Conservation (phyloP, 2,329 filamentous ascomycete genomes). For the Magnaporthiopsis rhizophila region DNA sequence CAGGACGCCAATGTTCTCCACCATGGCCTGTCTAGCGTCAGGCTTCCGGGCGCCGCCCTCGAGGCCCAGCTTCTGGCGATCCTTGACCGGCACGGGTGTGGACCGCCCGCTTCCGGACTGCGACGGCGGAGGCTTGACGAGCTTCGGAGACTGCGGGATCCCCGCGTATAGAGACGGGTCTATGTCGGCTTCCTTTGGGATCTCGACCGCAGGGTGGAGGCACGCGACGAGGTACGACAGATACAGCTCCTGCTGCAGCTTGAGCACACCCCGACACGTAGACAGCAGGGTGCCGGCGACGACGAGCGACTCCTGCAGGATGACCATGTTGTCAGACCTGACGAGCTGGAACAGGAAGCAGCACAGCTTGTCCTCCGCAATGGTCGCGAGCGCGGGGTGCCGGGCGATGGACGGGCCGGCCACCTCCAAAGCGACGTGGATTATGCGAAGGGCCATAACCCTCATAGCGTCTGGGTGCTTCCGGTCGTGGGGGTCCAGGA, state of each 20-base stretch:
- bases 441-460: constrained; percentile 94
- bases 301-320: constrained; percentile 84
- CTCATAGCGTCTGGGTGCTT: constrained; percentile 92
- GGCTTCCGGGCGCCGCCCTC: constrained; percentile 89
- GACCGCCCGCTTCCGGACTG: constrained; percentile 66
- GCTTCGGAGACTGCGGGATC: constrained; percentile 82
- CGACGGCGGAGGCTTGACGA: constrained; percentile 69
- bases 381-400: constrained; percentile 76
- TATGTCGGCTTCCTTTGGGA: constrained; percentile 82
- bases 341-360: constrained; percentile 94
- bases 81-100: constrained; percentile 85
- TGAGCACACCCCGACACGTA: constrained; percentile 83
- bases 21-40: constrained; percentile 95
- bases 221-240: constrained; percentile 91
- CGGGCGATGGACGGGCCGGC: constrained; percentile 90
- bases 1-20: constrained; percentile 87
- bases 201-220: constrained; percentile 87
- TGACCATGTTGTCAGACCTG: constrained; percentile 90
- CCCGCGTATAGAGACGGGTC: constrained; percentile 87
- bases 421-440: constrained; percentile 94
- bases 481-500: constrained; percentile 86
- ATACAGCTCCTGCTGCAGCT: constrained; percentile 94
- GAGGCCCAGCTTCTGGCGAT: constrained; percentile 84
- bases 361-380: constrained; percentile 90
- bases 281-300: constrained; percentile 86